Percentiles rank a stretch among this genome's conserved stretches.
phyloP scores from a whole-genome alignment of 345 rosid genomes.

The Eucalyptus cloeziana region DNA sequence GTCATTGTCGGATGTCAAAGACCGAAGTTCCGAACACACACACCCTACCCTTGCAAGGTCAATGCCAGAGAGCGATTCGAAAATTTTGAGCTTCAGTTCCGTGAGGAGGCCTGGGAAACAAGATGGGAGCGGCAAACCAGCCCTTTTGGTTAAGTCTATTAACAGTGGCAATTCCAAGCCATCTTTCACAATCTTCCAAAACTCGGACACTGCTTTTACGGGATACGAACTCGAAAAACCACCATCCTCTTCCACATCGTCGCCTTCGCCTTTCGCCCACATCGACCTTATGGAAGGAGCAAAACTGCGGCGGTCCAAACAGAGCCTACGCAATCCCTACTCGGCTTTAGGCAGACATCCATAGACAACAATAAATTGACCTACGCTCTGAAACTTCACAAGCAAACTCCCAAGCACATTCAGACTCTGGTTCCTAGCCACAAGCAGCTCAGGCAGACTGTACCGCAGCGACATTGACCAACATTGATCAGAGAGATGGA shows the following conservation, averaged over 20 bases:
- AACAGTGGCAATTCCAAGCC: constrained; percentile 6
- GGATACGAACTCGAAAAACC: neutral
- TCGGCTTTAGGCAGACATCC: constrained; percentile 23
- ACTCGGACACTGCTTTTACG: constrained; percentile 29
- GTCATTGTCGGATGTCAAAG: neutral
- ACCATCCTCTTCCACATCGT: neutral
- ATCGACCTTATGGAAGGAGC: constrained; percentile 20
- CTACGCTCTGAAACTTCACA: constrained; percentile 34
- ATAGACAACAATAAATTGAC: constrained; percentile 35
- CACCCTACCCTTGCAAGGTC: neutral
- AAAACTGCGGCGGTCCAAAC: constrained; percentile 28
- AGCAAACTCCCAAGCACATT: constrained; percentile 10
- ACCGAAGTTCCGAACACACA: neutral
- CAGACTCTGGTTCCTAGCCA: neutral
- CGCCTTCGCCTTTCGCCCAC: constrained; percentile 1
- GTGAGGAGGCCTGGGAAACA: neutral
- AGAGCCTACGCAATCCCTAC: constrained; percentile 11
- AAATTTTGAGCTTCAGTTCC: neutral
- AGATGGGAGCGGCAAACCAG: neutral
- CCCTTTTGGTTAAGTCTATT: neutral
- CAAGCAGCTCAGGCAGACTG: constrained; percentile 38
- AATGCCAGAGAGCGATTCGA: neutral
- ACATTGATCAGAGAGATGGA: constrained; percentile 23
- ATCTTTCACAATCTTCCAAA: constrained; percentile 70
- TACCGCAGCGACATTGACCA: constrained; percentile 22